Base-by-base conservation (phyloP, 306 rosid genomes). In the Heteromeles arbutifolia region DNA sequence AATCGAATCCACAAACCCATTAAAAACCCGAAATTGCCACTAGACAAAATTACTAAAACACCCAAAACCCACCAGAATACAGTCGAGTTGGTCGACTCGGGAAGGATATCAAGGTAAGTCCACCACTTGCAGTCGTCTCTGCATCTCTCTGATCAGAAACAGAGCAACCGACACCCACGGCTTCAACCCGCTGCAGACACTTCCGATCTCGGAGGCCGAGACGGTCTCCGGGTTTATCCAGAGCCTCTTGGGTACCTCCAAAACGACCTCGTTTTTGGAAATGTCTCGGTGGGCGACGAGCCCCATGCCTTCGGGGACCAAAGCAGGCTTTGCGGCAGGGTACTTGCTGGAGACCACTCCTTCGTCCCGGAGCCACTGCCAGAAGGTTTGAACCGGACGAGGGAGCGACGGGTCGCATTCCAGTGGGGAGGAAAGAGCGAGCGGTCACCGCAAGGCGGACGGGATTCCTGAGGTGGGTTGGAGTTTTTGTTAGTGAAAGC, bases 211-310 rank as follows among this genome's bases (percentile, higher is more conserved):
- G 4, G 98, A 92, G 59, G 88, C 88, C 6, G 92, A 88, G 21
- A 95, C 97, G 5, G 97, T 90, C 76, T 92, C 98, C 3, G 97
- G 98, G 82, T 92, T 92, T 29, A 95, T 92, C 98, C 98, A 95
- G 0, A 95, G 75, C 78, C 97, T 87, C 85, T 89, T 92, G 1
- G 98, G 98, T 1, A 95, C 93, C 91, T 95, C 93, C 85, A 95
- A 77, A 74, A 95, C 93, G 53, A 92, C 97, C 74, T 92, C 92
- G 82, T 92, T 92, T 74, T 90, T 78, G 7, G 88, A 72, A 14
- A 95, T 84, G 77, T 95, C 90, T 58, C 75, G 85, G 76, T 73
- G 81, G 4, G 98, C 93, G 31, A 89, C 82, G 6, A 95, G 79
- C 7, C 97, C 98, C 19, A 95, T 67, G 53, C 97, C 98, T 83